Evolutionary conservation across 352 stramenopile species (phyloP), one percentile per base, ranked within the genome.

Genomic region (Blastocystis sp.): DNA sequence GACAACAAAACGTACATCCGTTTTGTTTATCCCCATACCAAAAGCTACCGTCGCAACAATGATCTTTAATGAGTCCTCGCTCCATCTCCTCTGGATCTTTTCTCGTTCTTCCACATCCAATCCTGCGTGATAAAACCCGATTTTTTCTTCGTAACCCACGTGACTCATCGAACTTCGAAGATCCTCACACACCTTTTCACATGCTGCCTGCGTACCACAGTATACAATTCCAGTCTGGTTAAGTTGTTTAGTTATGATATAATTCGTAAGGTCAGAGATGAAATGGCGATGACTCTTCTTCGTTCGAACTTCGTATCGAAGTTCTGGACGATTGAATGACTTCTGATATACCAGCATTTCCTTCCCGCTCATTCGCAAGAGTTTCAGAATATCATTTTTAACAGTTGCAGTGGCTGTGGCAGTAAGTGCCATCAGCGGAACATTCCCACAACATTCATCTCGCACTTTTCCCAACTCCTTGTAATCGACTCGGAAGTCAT

Each of bases 1-100:
- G 34, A 99, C 92, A 7, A 99, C 95, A 37, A 93, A 93, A 4
- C 94, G 93, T 30, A 99, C 95, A 92, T 99, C 97, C 62, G 94
- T 93, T 92, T 98, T 98, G 93, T 98, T 96, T 66, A 98, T 98
- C 78, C 96, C 96, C 93, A 98, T 97, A 9, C 96, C 96, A 91
- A 98, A 98, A 0, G 96, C 96, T 50, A 98, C 94, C 16, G 95
- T 98, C 3, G 96, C 96, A 30, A 98, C 95, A 66, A 98, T 94
- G 39, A 98, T 93, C 43, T 93, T 93, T 30, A 95, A 34, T 24
- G 41, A 26, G 55, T 89, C 78, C 20, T 89, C 53, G 18, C 53
- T 76, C 78, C 78, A 89, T 87, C 92, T 91, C 69, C 91, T 53
- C 87, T 94, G 92, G 30, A 93, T 90, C 20, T 90, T 66, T 54